Percentiles rank a stretch among this genome's conserved stretches.
Conservation (phyloP, 176 grass and related monocot genomes). For the Saccharum officinarum region DNA sequence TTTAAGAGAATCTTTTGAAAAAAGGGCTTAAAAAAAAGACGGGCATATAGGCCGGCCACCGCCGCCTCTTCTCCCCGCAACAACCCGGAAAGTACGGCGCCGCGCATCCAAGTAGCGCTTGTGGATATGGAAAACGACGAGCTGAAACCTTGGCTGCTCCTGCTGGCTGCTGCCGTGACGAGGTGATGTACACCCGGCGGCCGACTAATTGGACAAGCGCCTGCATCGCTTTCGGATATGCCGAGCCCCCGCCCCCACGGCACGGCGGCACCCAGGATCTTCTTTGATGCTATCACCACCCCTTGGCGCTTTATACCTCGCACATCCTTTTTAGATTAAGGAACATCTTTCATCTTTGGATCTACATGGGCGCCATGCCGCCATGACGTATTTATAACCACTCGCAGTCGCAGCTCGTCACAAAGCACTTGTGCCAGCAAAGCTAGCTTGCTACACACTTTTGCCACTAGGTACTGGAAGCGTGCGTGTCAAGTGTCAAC, state of each 20-base stretch:
- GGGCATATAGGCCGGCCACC: too few species aligned
- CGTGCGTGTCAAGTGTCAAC: not conserved
- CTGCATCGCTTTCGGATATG: constrained; percentile 15
- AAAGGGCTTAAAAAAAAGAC: too few species aligned
- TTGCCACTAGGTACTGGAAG: not conserved
- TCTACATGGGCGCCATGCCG: not conserved
- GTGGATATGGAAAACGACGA: too few species aligned
- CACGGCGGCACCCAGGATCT: not conserved
- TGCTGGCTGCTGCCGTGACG: not conserved
- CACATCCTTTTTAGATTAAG: not conserved
- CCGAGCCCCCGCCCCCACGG: not conserved
- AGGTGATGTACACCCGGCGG: not conserved
- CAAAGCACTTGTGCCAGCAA: too few species aligned
- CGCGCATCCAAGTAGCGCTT: too few species aligned
- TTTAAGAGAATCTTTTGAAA: too few species aligned
- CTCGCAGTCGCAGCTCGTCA: too few species aligned
- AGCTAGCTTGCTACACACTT: too few species aligned
- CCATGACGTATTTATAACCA: not conserved
- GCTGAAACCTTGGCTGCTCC: not conserved
- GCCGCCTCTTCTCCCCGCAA: too few species aligned
- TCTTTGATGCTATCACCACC: constrained; percentile 48
- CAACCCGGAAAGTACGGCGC: too few species aligned
- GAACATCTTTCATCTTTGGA: not conserved
- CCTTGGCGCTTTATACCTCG: constrained; percentile 12
- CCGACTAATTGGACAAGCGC: not conserved